Base-by-base conservation (phyloP, 352 stramenopile species). In the Hyaloperonospora brassicae region DNA sequence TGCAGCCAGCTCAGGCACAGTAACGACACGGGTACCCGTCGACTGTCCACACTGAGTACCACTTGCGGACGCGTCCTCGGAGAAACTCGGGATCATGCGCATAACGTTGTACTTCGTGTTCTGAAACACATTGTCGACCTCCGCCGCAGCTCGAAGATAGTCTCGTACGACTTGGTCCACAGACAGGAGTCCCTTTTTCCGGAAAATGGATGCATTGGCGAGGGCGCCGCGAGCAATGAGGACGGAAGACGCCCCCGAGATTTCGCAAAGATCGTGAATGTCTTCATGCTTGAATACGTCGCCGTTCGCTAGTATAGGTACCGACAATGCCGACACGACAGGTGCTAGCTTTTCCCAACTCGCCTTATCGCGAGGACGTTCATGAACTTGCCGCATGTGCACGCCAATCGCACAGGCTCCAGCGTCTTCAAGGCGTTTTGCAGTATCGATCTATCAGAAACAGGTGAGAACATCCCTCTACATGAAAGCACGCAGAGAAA, bases 21-120 rank as follows among this genome's bases (percentile, higher is more conserved):
- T 86, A 38, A 87, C 75, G 34, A 64, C 55, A 27, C 38, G 44
- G 3, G 48, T 44, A 14, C 43, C 46, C 34, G 63, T 61, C 13
- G 50, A 30, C 47, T 62, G 68, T 25, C 56, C 60, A 42, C 57
- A 71, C 4, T 64, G 60, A 44, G 65, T 71, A 25, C 47, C 14
- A 13, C 59, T 67, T 38, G 55, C 50, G 36, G 57, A 63, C 7
- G 59, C 63, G 24, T 78, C 65, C n/a, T 87, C 75, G 23, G 68
- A 66, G 39, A 84, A 89, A 52, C 63, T 72, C 22, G 84, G 81
- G 21, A 93, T 61, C 84, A 93, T 93, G 24, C 84, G 76, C 53
- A 71, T 86, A 30, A 94, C 57, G 36, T 76, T 92, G 77, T 96
- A 96, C 75, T 96, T 96, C 56, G 84, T 89, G 69, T 95, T 96